These are phyloP conservation scores for Myrica gale DNA, from an alignment of 306 rosid species.

Conservation along the genomic window DNA sequence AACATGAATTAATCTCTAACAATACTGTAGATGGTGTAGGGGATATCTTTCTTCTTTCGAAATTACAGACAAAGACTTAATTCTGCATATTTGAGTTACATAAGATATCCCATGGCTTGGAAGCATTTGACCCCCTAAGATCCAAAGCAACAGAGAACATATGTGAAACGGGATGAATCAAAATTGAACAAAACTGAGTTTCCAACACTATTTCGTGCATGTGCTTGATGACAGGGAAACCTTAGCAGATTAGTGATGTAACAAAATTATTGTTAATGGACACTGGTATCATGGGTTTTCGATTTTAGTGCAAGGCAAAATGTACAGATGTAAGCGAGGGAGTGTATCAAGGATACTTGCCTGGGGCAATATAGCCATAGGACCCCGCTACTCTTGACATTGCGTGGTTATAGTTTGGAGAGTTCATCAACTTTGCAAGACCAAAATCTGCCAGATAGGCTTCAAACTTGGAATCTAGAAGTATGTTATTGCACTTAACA, in stretches of 20 bases:
- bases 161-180: not conserved
- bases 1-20: slow-evolving; percentile 1
- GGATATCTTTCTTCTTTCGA: not conserved
- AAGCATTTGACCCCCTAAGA: not conserved
- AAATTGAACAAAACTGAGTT: not conserved
- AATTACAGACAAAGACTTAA: slow-evolving; percentile 15
- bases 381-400: slow-evolving; percentile 98
- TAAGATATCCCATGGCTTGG: not conserved
- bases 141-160: not conserved
- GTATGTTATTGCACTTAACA: slow-evolving; percentile 96
- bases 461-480: slow-evolving; percentile 82
- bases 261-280: not conserved
- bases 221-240: not conserved
- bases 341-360: slow-evolving; percentile 36
- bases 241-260: not conserved
- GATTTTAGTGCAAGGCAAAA: slow-evolving; percentile 6
- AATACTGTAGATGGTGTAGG: not conserved
- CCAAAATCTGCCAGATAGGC: slow-evolving; percentile 96
- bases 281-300: not conserved
- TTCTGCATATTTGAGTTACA: not conserved
- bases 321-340: not conserved
- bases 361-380: slow-evolving; percentile 98
- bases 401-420: slow-evolving; percentile 80
- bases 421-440: slow-evolving; percentile 84
- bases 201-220: not conserved